These are phyloP conservation scores for Aspergillus clavatus DNA, from an alignment of 2,329 filamentous ascomycete genomes.

Conservation along the genomic window DNA sequence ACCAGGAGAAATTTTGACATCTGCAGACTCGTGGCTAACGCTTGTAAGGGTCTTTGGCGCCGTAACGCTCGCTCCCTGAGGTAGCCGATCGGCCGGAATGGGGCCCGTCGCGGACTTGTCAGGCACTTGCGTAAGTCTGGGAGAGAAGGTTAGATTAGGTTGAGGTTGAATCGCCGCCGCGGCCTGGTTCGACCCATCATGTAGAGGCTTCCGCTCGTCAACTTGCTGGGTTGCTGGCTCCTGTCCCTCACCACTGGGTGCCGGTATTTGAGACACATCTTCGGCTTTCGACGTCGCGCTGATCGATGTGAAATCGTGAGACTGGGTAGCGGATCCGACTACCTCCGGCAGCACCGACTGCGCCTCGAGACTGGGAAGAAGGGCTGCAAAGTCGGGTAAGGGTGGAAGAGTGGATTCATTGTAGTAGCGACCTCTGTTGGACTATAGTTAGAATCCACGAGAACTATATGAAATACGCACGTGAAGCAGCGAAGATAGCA, in stretches of 20 bases:
- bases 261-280: slow-evolving; percentile 10
- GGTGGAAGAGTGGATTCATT: slow-evolving; percentile 51
- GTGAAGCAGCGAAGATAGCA: no score
- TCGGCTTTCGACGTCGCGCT: slow-evolving; percentile 15
- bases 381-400: slow-evolving; percentile 30
- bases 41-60: slow-evolving; percentile 22
- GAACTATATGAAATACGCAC: slow-evolving; percentile 1
- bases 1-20: slow-evolving; percentile 17
- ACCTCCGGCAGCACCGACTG: slow-evolving; percentile 28
- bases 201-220: slow-evolving; percentile 7
- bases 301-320: slow-evolving; percentile 21
- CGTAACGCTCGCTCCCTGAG: slow-evolving; percentile 22
- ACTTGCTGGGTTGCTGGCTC: slow-evolving; percentile 3
- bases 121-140: slow-evolving; percentile 9
- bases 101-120: slow-evolving; percentile 15
- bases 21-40: slow-evolving; percentile 18
- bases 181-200: slow-evolving; percentile 8
- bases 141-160: slow-evolving; percentile 7
- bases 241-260: slow-evolving; percentile 3
- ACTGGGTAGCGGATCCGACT: slow-evolving; percentile 35
- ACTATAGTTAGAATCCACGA: slow-evolving; percentile 6
- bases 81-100: slow-evolving; percentile 50
- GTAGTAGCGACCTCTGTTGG: slow-evolving; percentile 55
- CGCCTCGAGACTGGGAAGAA: slow-evolving; percentile 27
- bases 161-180: slow-evolving; percentile 6